These are phyloP conservation scores for Phallus indusiatus DNA, from an alignment of 768 basidiomycete genomes.

Conservation along the genomic window DNA sequence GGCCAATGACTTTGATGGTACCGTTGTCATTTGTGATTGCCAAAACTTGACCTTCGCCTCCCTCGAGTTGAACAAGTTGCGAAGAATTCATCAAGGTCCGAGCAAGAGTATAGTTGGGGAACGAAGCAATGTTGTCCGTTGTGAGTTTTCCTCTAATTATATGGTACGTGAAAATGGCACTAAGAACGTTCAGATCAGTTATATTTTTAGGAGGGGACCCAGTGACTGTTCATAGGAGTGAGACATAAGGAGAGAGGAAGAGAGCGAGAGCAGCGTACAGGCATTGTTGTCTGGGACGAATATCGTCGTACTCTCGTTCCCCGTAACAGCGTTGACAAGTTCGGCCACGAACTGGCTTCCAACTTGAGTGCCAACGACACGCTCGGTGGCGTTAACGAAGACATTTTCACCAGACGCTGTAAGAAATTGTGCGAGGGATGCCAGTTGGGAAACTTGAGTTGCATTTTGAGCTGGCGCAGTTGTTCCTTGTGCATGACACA, in stretches of 20 bases:
- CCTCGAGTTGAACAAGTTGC: conserved; percentile 44
- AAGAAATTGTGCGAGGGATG: background rate
- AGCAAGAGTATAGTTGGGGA: conserved; percentile 53
- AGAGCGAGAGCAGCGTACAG: conserved; percentile 26
- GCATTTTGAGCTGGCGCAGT: background rate
- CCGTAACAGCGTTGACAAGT: conserved; percentile 15
- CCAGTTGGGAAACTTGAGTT: background rate
- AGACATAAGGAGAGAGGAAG: background rate
- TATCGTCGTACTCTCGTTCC: conserved; percentile 35
- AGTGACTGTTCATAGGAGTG: conserved; percentile 13
- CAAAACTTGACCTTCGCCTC: conserved; percentile 47
- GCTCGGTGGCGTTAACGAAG: background rate
- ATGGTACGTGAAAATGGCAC: conserved; percentile 48
- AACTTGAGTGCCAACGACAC: background rate
- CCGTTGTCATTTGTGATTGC: conserved; percentile 34
- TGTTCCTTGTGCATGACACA: background rate
- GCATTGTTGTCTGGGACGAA: conserved; percentile 53
- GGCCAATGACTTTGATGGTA: conserved; percentile 39
- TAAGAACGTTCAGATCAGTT: conserved; percentile 27
- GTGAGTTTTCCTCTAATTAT: conserved; percentile 42
- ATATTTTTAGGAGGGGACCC: conserved; percentile 25
- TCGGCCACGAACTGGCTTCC: background rate
- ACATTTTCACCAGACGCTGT: background rate
- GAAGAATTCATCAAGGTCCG: conserved; percentile 49
- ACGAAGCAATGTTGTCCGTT: conserved; percentile 29